phyloP scores from a whole-genome alignment of 805 yeast genomes.

The Pachysolen tannophilus region DNA sequence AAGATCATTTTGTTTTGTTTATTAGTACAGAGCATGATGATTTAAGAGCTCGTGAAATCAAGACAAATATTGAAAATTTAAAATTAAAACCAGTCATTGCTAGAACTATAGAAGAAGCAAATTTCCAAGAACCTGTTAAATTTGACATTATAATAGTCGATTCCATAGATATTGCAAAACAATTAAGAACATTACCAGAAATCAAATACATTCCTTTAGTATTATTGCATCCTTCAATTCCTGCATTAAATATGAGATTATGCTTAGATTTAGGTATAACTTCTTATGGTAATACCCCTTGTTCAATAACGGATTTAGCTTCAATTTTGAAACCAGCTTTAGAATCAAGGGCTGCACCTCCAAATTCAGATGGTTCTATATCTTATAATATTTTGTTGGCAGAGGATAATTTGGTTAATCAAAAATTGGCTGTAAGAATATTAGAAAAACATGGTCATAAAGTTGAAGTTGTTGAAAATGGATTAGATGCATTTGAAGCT shows the following conservation, averaged over 20 bases:
- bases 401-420: slow-evolving; percentile 83
- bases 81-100: slow-evolving; percentile 59
- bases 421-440: slow-evolving; percentile 78
- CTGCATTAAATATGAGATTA: slow-evolving; percentile 69
- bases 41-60: slow-evolving; percentile 42
- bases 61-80: slow-evolving; percentile 40
- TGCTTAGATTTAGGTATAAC: slow-evolving; percentile 84
- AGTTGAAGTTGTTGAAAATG: slow-evolving; percentile 82
- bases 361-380: slow-evolving; percentile 70
- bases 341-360: slow-evolving; percentile 74
- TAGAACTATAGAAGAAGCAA: slow-evolving; percentile 47
- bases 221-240: slow-evolving; percentile 64
- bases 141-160: slow-evolving; percentile 82
- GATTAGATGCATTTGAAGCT: slow-evolving; percentile 74
- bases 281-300: slow-evolving; percentile 84
- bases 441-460: slow-evolving; percentile 80
- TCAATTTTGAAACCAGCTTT: slow-evolving; percentile 79
- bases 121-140: slow-evolving; percentile 45
- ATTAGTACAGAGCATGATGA: slow-evolving; percentile 57
- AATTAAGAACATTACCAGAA: slow-evolving; percentile 60
- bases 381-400: slow-evolving; percentile 72
- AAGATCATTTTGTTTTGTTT: slow-evolving; percentile 60
- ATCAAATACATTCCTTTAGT: slow-evolving; percentile 83
- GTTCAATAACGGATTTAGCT: slow-evolving; percentile 74
- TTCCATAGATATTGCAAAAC: slow-evolving; percentile 65